These are phyloP conservation scores for Fusarium palustre DNA, from an alignment of 2,329 filamentous ascomycete species.

Conservation along the genomic window DNA sequence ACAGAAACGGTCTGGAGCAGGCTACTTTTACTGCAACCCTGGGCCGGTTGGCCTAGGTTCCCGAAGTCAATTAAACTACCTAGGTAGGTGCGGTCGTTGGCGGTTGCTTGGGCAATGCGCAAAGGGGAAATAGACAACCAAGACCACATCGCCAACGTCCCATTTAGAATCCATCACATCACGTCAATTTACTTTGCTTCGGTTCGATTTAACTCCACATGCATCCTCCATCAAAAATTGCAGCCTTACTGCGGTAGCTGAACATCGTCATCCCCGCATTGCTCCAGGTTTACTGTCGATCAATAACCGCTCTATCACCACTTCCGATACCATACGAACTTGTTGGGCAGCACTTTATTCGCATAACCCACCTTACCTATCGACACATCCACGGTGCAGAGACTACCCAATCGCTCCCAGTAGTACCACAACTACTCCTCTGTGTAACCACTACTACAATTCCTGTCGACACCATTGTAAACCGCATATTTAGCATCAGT, in stretches of 20 bases:
- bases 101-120: constrained; percentile 47
- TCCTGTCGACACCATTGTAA: constrained; percentile 6
- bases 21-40: constrained; percentile 30
- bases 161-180: constrained; percentile 5
- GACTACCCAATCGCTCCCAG: background rate
- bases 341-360: background rate
- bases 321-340: background rate
- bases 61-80: constrained; percentile 4
- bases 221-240: constrained; percentile 32
- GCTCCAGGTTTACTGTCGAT: constrained; percentile 28
- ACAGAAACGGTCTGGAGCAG: background rate
- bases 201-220: constrained; percentile 32
- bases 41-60: constrained; percentile 12
- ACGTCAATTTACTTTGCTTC: constrained; percentile 5
- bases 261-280: constrained; percentile 34
- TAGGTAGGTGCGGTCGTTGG: background rate
- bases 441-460: background rate
- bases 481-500: constrained; percentile 19
- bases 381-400: background rate
- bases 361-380: background rate
- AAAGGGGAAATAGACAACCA: constrained; percentile 22
- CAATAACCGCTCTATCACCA: constrained; percentile 22
- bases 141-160: constrained; percentile 27
- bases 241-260: constrained; percentile 33
- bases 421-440: constrained; percentile 7